Evolutionary conservation across 139 green algal species (phyloP), one percentile per base, ranked within the genome.

Genomic region (Chlorella sorokiniana): DNA sequence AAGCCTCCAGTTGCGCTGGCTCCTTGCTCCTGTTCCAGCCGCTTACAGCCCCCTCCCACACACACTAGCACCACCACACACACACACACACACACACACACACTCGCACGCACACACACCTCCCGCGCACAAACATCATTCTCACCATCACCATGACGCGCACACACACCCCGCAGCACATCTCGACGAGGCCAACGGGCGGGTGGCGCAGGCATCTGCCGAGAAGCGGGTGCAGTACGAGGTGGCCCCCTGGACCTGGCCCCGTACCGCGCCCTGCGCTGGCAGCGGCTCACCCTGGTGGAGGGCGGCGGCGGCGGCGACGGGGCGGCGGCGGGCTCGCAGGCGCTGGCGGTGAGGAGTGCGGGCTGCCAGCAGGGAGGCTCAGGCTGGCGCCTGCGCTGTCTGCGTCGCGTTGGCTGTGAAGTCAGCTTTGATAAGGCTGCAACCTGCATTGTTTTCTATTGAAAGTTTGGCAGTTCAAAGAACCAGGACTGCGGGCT

Each of bases 221-320:
- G 69, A 76, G 25, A 76, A 62, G 42, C 41, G 41, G 4, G n/a
- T 79, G 20, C 35, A 68, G 23, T 69, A 79, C 37, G 35, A 27
- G 7, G 72, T 79, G 18, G 51, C 0, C 23, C 72, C 23, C 23
- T 79, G 72, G 72, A 79, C 37, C 35, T 79, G 35, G 51, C 72
- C 2, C 72, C 72, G 18, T 79, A 52, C 52, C 52, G 54, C 25
- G 51, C 52, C 23, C 72, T 79, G 72, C 51, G 72, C 35, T 79
- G 72, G 72, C 51, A 69, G 72, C 72, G 35, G 33, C 48, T 35
- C 8, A 35, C 35, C 5, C 72, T 79, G 72, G 52, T 79, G 37
- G 52, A n/a, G 5, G 48, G 48, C 48, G 48, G 48, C 48, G 48
- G 48, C 48, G 48, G 48, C 48, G 48, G 48, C 41, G 29, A 5